Conservation (phyloP, 108 stramenopile genomes). For the Hondaea fermentalgiana region DNA sequence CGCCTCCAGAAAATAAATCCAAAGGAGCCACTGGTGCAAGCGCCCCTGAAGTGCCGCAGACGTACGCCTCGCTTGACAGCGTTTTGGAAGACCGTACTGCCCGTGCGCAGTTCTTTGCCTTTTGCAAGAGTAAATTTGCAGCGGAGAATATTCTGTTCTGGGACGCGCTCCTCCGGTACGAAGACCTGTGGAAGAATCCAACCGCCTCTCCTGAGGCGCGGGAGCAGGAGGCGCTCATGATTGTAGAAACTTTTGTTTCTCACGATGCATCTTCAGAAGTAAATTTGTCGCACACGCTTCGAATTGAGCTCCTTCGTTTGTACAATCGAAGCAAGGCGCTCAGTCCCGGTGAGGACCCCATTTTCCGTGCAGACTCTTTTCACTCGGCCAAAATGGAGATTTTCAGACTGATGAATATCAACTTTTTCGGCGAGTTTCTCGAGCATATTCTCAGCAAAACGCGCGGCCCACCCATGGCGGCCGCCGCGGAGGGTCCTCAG, state of each 20-base stretch:
- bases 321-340: neutral
- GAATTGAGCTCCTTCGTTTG: neutral
- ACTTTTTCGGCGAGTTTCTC: neutral
- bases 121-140: slow-evolving; percentile 3
- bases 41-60: neutral
- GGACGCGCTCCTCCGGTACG: neutral
- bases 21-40: neutral
- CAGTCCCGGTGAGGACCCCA: neutral
- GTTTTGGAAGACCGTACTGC: neutral
- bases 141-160: neutral
- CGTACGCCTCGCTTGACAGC: neutral
- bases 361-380: neutral
- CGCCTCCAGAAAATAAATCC: neutral
- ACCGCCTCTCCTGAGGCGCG: neutral
- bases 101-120: neutral
- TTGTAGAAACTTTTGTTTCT: neutral
- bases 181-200: neutral
- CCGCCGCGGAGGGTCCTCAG: neutral
- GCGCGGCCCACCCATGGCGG: neutral
- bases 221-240: neutral
- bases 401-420: neutral
- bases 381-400: neutral
- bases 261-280: neutral
- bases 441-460: neutral
- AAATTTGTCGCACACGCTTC: neutral